Evolutionary conservation across 177 flowering plant genomes (phyloP).

Genomic region (Vitis hybrid): DNA sequence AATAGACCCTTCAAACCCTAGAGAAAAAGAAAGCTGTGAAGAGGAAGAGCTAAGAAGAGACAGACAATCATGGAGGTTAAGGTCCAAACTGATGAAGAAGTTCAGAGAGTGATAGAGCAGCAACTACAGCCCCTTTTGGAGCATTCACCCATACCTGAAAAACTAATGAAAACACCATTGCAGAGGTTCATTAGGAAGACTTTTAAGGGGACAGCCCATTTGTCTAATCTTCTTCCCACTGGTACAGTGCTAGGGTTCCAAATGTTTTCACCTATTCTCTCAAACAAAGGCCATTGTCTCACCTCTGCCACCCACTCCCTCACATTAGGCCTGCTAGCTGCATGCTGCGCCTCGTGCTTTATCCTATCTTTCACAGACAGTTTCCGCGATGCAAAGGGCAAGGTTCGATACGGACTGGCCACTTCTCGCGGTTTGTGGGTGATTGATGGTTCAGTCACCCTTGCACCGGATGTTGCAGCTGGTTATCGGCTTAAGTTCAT

Average conservation of each 20-base stretch:
- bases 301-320: constrained; percentile 15
- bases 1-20: too few species aligned
- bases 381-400: constrained; percentile 45
- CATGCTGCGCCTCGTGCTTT: constrained; percentile 41
- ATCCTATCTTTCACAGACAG: constrained; percentile 56
- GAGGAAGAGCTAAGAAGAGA: too few species aligned
- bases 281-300: constrained; percentile 45
- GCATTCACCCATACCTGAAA: constrained; percentile 8
- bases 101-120: too few species aligned
- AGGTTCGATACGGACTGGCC: constrained; percentile 52
- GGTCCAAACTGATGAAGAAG: too few species aligned
- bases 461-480: constrained; percentile 26
- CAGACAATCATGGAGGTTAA: too few species aligned
- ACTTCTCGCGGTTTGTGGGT: constrained; percentile 41
- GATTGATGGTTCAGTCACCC: constrained; percentile 24
- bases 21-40: too few species aligned
- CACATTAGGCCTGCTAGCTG: constrained; percentile 27
- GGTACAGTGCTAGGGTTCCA: constrained; percentile 64
- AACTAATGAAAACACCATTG: constrained; percentile 31
- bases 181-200: constrained; percentile 48
- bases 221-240: constrained; percentile 62
- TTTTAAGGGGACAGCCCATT: constrained; percentile 43
- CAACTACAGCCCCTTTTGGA: constrained; percentile 19
- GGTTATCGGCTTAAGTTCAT: constrained; percentile 27
- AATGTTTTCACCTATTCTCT: constrained; percentile 39